Conservation (phyloP, 306 rosid species). For the Urtica urens region DNA sequence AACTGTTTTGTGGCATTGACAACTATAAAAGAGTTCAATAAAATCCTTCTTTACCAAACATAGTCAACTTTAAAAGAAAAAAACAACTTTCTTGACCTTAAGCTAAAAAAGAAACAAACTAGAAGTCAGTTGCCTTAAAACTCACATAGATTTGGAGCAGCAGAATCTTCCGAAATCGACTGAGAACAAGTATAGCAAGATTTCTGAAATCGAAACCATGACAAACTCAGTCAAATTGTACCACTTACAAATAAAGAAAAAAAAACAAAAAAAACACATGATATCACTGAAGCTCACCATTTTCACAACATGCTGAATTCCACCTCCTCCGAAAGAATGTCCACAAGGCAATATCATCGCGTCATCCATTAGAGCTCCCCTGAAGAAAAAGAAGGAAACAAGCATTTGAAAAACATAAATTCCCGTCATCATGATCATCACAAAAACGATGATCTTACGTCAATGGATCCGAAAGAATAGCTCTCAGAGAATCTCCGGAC, state of each 20-base stretch:
- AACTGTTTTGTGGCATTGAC: too few relatives aligned
- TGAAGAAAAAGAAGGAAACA: slow-evolving; percentile 26
- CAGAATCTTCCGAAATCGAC: slow-evolving; percentile 59
- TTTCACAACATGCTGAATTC: slow-evolving; percentile 74
- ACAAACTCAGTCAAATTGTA: not conserved
- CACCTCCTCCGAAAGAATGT: slow-evolving; percentile 91
- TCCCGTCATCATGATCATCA: not conserved
- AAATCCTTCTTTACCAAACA: too few relatives aligned
- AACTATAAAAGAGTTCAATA: too few relatives aligned
- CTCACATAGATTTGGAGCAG: slow-evolving; percentile 88
- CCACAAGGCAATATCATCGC: slow-evolving; percentile 98
- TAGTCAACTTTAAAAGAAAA: too few relatives aligned
- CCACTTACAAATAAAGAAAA: not conserved
- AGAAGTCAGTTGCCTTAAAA: too few relatives aligned
- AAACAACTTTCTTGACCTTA: too few relatives aligned
- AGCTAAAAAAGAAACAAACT: too few relatives aligned
- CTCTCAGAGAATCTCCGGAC: slow-evolving; percentile 76
- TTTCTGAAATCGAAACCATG: slow-evolving; percentile 53
- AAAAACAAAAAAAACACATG: not conserved
- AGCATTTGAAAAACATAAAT: not conserved
- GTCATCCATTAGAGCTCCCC: slow-evolving; percentile 92
- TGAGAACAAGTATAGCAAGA: slow-evolving; percentile 79
- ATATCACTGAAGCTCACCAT: slow-evolving; percentile 61
- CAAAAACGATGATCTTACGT: slow-evolving; percentile 88
- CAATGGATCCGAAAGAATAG: slow-evolving; percentile 76